A percentile compares a stretch with the other conserved stretches of the same genome.
phyloP scores from a whole-genome alignment of 768 basidiomycete genomes.

The Gelatoporia subvermispora region DNA sequence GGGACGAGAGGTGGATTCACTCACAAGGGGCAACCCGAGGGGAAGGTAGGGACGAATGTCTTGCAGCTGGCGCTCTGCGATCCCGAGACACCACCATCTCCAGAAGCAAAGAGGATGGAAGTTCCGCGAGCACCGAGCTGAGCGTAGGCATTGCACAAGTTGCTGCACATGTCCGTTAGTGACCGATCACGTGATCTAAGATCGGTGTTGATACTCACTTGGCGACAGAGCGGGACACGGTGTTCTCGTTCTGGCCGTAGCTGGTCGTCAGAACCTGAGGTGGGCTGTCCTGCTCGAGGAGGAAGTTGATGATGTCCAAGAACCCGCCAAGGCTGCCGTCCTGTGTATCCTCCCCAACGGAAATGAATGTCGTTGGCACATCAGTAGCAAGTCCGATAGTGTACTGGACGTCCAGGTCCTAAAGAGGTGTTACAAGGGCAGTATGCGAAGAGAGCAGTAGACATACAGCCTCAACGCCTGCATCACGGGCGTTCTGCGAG shows the following conservation, averaged over 20 bases:
- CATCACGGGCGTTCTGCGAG: conserved; percentile 34
- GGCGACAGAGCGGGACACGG: conserved; percentile 14
- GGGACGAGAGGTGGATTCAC: background rate
- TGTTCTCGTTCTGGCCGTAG: conserved; percentile 23
- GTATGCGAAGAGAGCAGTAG: background rate
- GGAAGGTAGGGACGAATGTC: conserved; percentile 26
- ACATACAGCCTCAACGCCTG: conserved; percentile 32
- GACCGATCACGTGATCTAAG: background rate
- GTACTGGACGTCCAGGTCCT: conserved; percentile 13
- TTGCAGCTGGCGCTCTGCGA: conserved; percentile 14
- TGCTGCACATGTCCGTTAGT: conserved; percentile 2
- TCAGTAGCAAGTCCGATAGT: conserved; percentile 24
- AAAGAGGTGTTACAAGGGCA: conserved; percentile 9
- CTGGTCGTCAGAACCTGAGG: conserved; percentile 25
- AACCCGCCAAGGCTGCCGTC: conserved; percentile 17
- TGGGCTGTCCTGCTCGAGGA: conserved; percentile 16
- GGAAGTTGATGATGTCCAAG: conserved; percentile 23
- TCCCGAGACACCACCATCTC: conserved; percentile 27
- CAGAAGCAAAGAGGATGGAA: conserved; percentile 28
- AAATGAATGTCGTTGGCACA: conserved; percentile 24
- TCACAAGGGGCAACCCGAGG: conserved; percentile 25
- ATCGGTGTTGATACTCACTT: conserved; percentile 10
- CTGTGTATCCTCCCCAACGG: conserved; percentile 12
- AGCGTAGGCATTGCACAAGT: conserved; percentile 23
- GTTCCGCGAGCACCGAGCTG: conserved; percentile 26